Evolutionary conservation across 108 stramenopile species (phyloP), one percentile per base, ranked within the genome.

Genomic region (Seminavis robusta): DNA sequence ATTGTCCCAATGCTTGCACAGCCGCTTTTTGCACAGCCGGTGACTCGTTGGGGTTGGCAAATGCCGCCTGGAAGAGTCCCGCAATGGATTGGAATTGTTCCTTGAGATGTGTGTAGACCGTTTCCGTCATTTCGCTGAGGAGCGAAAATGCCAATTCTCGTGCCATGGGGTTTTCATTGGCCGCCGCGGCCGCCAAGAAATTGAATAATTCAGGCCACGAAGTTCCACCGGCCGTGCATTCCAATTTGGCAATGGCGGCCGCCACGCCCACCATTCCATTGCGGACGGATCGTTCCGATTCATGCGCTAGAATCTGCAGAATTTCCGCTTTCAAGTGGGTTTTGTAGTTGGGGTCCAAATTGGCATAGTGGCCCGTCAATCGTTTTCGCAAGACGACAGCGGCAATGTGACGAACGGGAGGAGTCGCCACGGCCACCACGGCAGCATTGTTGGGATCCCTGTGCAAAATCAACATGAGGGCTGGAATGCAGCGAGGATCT

Each of bases 81-180:
- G 80, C 72, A 43, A 98, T 67, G 9, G 76, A 73, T 21, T 48
- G 59, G 60, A 96, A 89, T 49, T 94, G 90, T 2, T 68, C 60
- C 61, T 77, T 81, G 30, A 97, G 68, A 47, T 85, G 86, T 49
- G 74, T 67, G 10, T 84, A 92, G 48, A 98, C 78, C 31, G 93
- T 95, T 37, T 95, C 94, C 13, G 96, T 92, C 86, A 97, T 86
- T 82, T 97, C 94, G 42, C 61, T 56, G 59, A 97, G 73, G 0
- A 97, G 59, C 34, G 94, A 74, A 73, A 95, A 97, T 4, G 90
- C 92, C 55, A 97, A 81, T 74, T 97, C 97, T 1, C 95, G 89
- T 8, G 79, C 74, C 21, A 57, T 58, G 17, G 70, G 74, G 49
- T 78, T 60, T 15, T 58, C 55, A 53, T 73, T 68, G 15, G 56